These are phyloP conservation scores for Septoria linicola DNA, from an alignment of 2,329 filamentous ascomycete genomes.

Conservation along the genomic window DNA sequence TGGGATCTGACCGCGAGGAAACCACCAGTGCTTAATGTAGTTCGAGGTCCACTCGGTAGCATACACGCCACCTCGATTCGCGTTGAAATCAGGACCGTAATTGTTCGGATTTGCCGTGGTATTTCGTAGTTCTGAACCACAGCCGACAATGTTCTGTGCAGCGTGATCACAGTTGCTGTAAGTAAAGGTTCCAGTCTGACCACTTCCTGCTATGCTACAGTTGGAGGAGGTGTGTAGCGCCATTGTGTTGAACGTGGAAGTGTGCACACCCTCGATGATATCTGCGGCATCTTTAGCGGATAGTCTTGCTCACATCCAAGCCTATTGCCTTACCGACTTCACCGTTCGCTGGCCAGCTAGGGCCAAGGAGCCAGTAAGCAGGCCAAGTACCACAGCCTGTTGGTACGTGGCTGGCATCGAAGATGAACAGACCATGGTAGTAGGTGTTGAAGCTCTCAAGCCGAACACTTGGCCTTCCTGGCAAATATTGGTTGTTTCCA, in stretches of 20 bases:
- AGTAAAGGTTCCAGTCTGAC: constrained; percentile 33
- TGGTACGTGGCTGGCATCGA: constrained; percentile 42
- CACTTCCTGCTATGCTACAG: constrained; percentile 36
- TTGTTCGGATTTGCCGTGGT: constrained; percentile 33
- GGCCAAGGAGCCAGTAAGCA: constrained; percentile 47
- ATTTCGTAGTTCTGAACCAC: constrained; percentile 31
- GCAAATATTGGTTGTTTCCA: neutral
- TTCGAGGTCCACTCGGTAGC: constrained; percentile 39
- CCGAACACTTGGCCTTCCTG: constrained; percentile 38
- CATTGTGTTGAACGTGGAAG: constrained; percentile 30
- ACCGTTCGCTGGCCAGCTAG: constrained; percentile 44
- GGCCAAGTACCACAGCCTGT: constrained; percentile 44
- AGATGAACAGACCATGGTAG: constrained; percentile 41
- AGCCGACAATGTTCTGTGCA: constrained; percentile 35
- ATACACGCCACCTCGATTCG: constrained; percentile 38
- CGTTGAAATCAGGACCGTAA: constrained; percentile 37
- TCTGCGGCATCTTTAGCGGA: constrained; percentile 32
- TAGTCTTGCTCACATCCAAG: too few species aligned
- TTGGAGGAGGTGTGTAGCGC: constrained; percentile 36
- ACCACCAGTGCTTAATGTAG: constrained; percentile 40
- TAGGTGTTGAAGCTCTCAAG: constrained; percentile 41
- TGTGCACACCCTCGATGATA: constrained; percentile 41
- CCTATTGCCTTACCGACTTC: constrained; percentile 33
- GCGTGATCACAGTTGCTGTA: constrained; percentile 32
- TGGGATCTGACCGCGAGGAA: constrained; percentile 37